Conservation (phyloP, 371 early-diverging fungal genomes). For the Smittium culicis region DNA sequence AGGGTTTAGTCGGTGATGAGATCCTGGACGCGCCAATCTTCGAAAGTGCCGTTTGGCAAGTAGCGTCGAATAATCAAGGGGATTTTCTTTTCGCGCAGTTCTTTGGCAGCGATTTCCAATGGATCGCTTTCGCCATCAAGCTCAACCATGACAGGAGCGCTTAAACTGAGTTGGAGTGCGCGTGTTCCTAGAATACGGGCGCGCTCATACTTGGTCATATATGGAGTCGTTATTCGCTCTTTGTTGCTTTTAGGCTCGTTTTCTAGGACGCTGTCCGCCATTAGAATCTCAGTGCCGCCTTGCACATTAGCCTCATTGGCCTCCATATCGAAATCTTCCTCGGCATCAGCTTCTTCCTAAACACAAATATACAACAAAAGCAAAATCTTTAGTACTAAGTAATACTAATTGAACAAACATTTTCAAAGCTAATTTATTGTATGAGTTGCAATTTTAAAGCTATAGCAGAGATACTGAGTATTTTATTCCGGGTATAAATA, state of each 20-base stretch:
- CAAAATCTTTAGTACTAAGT: no score
- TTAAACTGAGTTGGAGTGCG: constrained; percentile 83
- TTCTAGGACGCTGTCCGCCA: not conserved
- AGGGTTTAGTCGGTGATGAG: constrained; percentile 52
- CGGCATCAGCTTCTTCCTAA: constrained; percentile 9
- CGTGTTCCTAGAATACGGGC: constrained; percentile 93
- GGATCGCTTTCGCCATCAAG: constrained; percentile 95
- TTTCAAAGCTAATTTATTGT: no score
- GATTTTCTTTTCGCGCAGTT: constrained; percentile 87
- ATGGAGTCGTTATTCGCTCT: constrained; percentile 77
- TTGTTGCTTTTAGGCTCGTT: not conserved
- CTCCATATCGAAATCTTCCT: constrained; percentile 2
- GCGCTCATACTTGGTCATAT: constrained; percentile 99
- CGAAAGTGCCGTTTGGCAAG: constrained; percentile 92
- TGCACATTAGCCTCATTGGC: not conserved
- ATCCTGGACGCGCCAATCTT: constrained; percentile 96
- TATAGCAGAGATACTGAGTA: no score
- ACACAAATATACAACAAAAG: no score
- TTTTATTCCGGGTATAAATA: no score
- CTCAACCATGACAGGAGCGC: constrained; percentile 97
- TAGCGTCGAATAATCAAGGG: constrained; percentile 92
- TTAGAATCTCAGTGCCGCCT: not conserved
- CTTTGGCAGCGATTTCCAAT: constrained; percentile 95
- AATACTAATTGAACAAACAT: no score
- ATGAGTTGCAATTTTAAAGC: no score